Evolutionary conservation across 208 protist species (phyloP).

Genomic region (Blechomonas ayalai): DNA sequence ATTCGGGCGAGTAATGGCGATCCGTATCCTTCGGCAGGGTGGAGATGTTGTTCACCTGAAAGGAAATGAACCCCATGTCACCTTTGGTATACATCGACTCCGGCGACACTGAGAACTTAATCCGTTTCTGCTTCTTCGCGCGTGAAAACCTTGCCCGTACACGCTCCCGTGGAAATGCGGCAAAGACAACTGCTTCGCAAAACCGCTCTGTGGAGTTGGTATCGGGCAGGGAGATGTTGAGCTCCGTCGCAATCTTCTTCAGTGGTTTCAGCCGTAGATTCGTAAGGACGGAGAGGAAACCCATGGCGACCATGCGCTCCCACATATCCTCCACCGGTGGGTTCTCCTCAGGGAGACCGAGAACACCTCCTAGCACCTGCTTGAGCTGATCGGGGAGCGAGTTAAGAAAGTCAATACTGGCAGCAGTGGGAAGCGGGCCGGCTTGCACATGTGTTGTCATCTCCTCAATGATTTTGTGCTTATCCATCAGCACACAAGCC

Average conservation of each 20-base stretch:
- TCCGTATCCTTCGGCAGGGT: slow-evolving; percentile 80
- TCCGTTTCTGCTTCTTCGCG: slow-evolving; percentile 63
- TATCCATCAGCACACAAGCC: slow-evolving; percentile 82
- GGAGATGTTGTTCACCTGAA: slow-evolving; percentile 85
- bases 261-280: slow-evolving; percentile 85
- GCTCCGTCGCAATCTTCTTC: slow-evolving; percentile 80
- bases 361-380: slow-evolving; percentile 55
- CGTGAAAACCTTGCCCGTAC: slow-evolving; percentile 63
- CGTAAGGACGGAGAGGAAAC: slow-evolving; percentile 80
- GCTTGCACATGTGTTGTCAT: slow-evolving; percentile 74
- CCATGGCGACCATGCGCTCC: slow-evolving; percentile 89
- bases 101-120: slow-evolving; percentile 73
- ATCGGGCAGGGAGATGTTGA: slow-evolving; percentile 58
- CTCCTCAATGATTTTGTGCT: slow-evolving; percentile 87
- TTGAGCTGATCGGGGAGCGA: slow-evolving; percentile 74
- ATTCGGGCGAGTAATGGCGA: slow-evolving; percentile 87
- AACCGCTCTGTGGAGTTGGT: slow-evolving; percentile 86
- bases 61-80: slow-evolving; percentile 89
- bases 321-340: slow-evolving; percentile 82
- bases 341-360: slow-evolving; percentile 71
- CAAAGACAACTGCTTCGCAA: slow-evolving; percentile 84
- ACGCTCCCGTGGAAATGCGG: slow-evolving; percentile 79
- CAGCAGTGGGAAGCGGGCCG: slow-evolving; percentile 58
- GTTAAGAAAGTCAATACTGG: slow-evolving; percentile 81
- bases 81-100: slow-evolving; percentile 67